Conservation (phyloP, 768 basidiomycete species). For the Kwoniella europaea region DNA sequence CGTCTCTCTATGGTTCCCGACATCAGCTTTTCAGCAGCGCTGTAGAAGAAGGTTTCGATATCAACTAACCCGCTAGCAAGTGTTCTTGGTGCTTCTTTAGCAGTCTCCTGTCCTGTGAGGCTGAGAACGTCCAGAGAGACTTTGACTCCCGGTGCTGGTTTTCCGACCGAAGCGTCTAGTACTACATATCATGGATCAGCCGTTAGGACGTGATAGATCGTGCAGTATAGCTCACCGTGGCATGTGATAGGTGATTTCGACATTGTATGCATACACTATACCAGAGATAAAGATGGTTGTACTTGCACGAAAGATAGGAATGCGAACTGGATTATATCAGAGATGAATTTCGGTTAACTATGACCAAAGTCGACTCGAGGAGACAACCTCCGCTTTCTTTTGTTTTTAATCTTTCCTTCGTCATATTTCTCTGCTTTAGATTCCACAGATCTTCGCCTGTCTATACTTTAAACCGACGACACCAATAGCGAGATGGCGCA, state of each 20-base stretch:
- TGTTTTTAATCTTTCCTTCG: neutral
- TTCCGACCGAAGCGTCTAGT: conserved; percentile 82
- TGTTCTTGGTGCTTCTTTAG: conserved; percentile 8
- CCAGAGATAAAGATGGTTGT: neutral
- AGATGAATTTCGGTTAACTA: conserved; percentile 1
- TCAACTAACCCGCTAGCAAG: conserved; percentile 21
- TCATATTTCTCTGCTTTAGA: neutral
- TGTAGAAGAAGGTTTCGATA: neutral
- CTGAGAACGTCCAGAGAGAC: conserved; percentile 67
- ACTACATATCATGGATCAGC: conserved; percentile 61
- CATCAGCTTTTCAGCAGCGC: neutral
- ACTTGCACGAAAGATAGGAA: neutral
- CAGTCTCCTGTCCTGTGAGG: conserved; percentile 20
- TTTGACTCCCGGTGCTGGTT: conserved; percentile 73
- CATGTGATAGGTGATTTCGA: conserved; percentile 81
- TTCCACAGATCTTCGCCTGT: neutral
- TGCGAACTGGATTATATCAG: neutral
- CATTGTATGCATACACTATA: conserved; percentile 32
- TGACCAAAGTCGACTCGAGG: conserved; percentile 8
- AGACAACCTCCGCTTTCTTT: neutral
- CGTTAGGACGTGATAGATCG: too few species aligned
- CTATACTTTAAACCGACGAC: neutral
- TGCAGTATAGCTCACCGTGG: conserved; percentile 67
- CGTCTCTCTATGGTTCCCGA: conserved; percentile 64
- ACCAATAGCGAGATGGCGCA: neutral